phyloP scores from a whole-genome alignment of 768 basidiomycete species.

The Dioszegia crocea region DNA sequence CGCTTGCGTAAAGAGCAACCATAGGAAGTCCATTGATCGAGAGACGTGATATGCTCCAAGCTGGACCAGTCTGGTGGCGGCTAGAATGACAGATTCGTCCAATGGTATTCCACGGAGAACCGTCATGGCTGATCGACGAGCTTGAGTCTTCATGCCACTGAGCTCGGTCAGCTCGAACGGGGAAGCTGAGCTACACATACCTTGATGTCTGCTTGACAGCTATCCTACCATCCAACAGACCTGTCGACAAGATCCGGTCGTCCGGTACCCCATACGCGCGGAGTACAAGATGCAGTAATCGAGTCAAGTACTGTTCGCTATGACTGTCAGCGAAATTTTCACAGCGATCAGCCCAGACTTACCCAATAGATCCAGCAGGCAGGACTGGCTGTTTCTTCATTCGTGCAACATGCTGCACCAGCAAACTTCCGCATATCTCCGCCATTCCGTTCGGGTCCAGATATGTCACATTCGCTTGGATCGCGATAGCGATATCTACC shows the following conservation, averaged over 20 bases:
- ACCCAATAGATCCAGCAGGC: not conserved
- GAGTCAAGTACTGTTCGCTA: conserved; percentile 14
- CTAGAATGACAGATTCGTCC: conserved; percentile 15
- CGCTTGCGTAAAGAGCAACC: conserved; percentile 30
- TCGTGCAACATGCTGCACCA: not conserved
- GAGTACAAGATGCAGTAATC: conserved; percentile 16
- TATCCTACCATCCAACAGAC: not conserved
- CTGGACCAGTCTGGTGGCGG: conserved; percentile 11
- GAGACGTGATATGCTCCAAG: conserved; percentile 2
- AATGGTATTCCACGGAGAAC: conserved; percentile 2
- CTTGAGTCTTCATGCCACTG: not conserved
- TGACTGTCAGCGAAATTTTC: not conserved
- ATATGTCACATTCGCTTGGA: conserved; percentile 20
- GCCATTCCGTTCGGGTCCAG: conserved; percentile 20
- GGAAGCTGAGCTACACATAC: no score
- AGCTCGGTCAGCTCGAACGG: not conserved
- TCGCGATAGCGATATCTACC: conserved; percentile 29
- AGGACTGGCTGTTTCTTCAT: not conserved
- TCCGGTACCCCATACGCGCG: conserved; percentile 24
- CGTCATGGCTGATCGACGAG: conserved; percentile 14
- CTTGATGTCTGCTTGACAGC: not conserved
- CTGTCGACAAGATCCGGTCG: conserved; percentile 10
- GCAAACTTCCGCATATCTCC: conserved; percentile 5
- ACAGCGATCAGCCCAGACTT: not conserved
- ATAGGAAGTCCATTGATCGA: conserved; percentile 34